Evolutionary conservation across 2,329 filamentous ascomycete genomes (phyloP), one percentile per base, ranked within the genome.

Genomic region (Chaetomium strumarium): DNA sequence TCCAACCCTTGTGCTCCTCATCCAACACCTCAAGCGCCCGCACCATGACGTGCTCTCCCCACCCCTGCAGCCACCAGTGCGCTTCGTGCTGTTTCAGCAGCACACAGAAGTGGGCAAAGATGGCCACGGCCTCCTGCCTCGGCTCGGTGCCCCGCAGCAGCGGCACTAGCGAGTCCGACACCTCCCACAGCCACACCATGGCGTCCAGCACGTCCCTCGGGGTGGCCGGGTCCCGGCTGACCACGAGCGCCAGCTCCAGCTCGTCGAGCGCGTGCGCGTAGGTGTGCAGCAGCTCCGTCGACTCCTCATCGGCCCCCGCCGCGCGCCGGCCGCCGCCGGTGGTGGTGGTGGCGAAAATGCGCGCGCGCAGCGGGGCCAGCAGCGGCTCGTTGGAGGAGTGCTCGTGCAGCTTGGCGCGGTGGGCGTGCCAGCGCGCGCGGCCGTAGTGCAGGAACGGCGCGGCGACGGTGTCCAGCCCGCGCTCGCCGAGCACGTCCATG

Each of bases 151-250:
- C 24, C 24, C 61, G 61, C 12, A 74, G 56, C 19, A 73, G 60
- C 14, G 66, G 63, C 10, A 73, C 53, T 19, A 71, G 68, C 5
- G 67, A 66, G 48, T 70, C 64, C 3, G 66, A 61, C 10, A 70
- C 62, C 24, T 56, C 49, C 58, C 69, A 72, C 43, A 72, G 62
- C 70, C 71, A 73, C 5, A 70, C 60, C 49, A 73, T 72, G 1
- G 70, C 62, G 50, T 74, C 72, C 2, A 64, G 62, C 19, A 67
- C 60, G 45, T 74, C 72, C 12, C 66, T 60, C 9, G 53, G 55
- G 12, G 33, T 55, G 36, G 30, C 50, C 14, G 40, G 52, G 55
- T 45, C 50, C 39, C 41, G 49, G 17, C 55, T 37, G 11, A 52
- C 51, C 0, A 60, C 58, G 46, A 69, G 66, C 1, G 65, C 64